These are phyloP conservation scores for Lenwebbia sp. DNA, from an alignment of 345 rosid species.

Conservation along the genomic window DNA sequence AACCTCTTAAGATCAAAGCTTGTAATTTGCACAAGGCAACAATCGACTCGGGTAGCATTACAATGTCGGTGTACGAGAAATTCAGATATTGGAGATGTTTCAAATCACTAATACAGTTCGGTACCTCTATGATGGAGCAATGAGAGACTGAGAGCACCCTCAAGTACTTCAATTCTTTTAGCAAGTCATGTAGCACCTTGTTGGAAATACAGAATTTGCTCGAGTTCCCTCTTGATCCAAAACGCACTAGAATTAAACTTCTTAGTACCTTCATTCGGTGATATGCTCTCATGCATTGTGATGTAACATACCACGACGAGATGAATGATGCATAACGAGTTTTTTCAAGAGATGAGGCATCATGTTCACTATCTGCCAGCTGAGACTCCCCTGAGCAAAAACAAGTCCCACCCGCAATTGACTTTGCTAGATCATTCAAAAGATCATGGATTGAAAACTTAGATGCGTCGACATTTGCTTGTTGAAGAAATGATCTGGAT, in stretches of 20 bases:
- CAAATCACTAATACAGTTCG: too few species aligned
- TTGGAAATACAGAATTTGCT: too few species aligned
- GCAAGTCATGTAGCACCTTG: too few species aligned
- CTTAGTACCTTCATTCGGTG: not conserved
- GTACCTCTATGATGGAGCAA: too few species aligned
- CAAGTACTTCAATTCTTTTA: too few species aligned
- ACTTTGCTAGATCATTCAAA: not conserved
- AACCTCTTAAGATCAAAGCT: not conserved
- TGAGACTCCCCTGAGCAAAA: not conserved
- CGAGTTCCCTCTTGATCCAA: not conserved
- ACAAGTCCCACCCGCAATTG: too few species aligned
- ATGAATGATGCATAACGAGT: not conserved
- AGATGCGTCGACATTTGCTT: not conserved
- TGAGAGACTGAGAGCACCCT: too few species aligned
- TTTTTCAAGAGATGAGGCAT: not conserved
- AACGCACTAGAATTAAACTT: not conserved
- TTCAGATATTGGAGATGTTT: too few species aligned
- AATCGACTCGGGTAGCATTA: not conserved
- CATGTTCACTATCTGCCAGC: not conserved
- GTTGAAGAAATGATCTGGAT: not conserved
- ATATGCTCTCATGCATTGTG: not conserved
- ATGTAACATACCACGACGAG: accelerated
- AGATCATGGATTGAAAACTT: not conserved
- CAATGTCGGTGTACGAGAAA: not conserved
- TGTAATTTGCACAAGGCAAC: not conserved